Conservation (phyloP, 192 early-diverging fungal genomes). For the Backusella psychrophila region DNA sequence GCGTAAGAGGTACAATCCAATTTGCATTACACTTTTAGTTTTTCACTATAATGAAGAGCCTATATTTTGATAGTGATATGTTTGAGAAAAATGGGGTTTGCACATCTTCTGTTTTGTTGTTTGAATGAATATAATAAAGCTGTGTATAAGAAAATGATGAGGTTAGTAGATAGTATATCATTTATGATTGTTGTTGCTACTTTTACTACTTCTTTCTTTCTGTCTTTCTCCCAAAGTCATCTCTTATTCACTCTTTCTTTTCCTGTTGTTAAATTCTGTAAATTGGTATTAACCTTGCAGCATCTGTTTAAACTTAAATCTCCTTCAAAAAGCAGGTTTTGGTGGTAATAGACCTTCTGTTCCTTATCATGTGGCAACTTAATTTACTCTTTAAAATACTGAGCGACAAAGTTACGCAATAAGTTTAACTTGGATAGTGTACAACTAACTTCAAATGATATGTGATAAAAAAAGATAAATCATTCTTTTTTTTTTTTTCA, state of each 20-base stretch:
- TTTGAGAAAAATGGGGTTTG: conserved; percentile 72
- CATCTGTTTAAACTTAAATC: conserved; percentile 69
- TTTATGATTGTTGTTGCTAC: background rate
- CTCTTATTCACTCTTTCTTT: background rate
- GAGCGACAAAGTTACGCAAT: conserved; percentile 24
- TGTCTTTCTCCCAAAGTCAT: background rate
- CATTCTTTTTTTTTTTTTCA: background rate
- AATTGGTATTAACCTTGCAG: conserved; percentile 33
- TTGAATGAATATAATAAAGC: background rate
- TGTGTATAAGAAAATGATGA: background rate
- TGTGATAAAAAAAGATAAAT: no score
- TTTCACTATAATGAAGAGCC: conserved; percentile 57
- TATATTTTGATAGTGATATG: conserved; percentile 67
- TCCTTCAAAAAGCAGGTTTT: conserved; percentile 82
- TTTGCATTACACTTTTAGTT: conserved; percentile 57
- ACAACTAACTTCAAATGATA: conserved; percentile 12
- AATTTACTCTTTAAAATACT: conserved; percentile 71
- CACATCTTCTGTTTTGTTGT: background rate
- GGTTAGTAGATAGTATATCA: no score
- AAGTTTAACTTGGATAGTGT: conserved; percentile 15
- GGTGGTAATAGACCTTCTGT: conserved; percentile 75
- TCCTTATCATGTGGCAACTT: conserved; percentile 59
- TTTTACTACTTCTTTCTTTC: background rate
- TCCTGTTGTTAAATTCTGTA: background rate
- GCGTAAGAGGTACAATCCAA: conserved; percentile 68